Evolutionary conservation across 108 stramenopile genomes (phyloP), one percentile per base, ranked within the genome.

Genomic region (Epipyxis sp.): DNA sequence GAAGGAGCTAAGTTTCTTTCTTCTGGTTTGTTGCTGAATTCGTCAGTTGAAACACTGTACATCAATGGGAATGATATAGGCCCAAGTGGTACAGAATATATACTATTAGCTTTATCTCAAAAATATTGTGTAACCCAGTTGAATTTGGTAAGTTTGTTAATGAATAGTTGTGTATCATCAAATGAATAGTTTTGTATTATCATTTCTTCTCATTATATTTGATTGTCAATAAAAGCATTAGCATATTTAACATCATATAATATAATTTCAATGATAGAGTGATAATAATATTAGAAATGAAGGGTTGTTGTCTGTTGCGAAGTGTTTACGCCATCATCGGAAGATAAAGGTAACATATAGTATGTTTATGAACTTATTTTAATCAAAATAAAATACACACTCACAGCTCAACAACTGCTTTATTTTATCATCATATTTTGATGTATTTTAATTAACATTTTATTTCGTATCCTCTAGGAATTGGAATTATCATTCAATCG

Each of bases 111-210:
- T 37, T 25, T 65, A 37, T 35, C 35, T 29, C 3, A 10, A 37
- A 65, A 65, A 10, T 32, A 65, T 37, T 32, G 13, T 6, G 13
- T 65, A 10, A 25, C 61, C 6, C 25, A 65, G 20, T 65, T 65
- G 61, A 65, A 25, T 65, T 37, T 65, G 61, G 61, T 65, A 25
- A 35, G 61, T 65, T 65, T 65, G 61, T 65, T 25, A n/a, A n/a
- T n/a, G n/a, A n/a, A n/a, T n/a, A n/a, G n/a, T n/a, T n/a, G n/a
- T n/a, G n/a, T n/a, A n/a, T n/a, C n/a, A n/a, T n/a, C n/a, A n/a
- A n/a, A n/a, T n/a, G n/a, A n/a, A n/a, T n/a, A n/a, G n/a, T n/a
- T n/a, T n/a, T n/a, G n/a, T n/a, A n/a, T n/a, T n/a, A n/a, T n/a
- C n/a, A n/a, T n/a, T n/a, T n/a, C n/a, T n/a, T n/a, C n/a, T n/a